A percentile compares a stretch with the other conserved stretches of the same genome.
Evolutionary conservation across 345 rosid genomes (phyloP).

Genomic region (Litchi chinensis): DNA sequence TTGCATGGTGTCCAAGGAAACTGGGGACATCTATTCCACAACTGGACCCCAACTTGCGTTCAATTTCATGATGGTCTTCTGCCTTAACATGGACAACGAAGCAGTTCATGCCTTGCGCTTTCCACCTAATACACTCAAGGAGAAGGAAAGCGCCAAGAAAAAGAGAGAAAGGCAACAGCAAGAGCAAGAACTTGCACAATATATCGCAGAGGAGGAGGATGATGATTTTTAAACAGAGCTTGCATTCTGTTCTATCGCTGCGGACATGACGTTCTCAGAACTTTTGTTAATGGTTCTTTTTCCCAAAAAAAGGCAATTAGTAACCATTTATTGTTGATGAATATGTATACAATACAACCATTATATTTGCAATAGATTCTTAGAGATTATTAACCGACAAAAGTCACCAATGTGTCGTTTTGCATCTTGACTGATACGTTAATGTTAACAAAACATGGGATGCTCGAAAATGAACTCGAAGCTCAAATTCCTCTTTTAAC

Average conservation of each 20-base stretch:
- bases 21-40: constrained; percentile 86
- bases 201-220: constrained; percentile 92
- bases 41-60: constrained; percentile 90
- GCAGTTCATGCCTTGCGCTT: constrained; percentile 73
- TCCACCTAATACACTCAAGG: constrained; percentile 70
- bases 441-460: no score
- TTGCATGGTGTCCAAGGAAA: constrained; percentile 82
- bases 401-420: not conserved
- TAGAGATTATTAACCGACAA: not conserved
- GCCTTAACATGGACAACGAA: constrained; percentile 90
- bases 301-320: not conserved
- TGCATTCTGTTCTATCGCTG: not conserved
- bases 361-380: not conserved
- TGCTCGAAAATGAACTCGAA: no score
- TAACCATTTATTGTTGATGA: not conserved
- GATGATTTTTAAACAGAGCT: constrained; percentile 45
- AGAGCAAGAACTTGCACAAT: constrained; percentile 85
- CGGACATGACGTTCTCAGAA: not conserved
- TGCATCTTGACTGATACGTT: no score
- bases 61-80: constrained; percentile 84
- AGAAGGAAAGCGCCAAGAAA: constrained; percentile 79
- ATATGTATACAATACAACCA: no score
- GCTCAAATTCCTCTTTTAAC: no score
- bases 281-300: not conserved
- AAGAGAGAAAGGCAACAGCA: constrained; percentile 86